Evolutionary conservation across 805 yeast species (phyloP), one percentile per base, ranked within the genome.

Genomic region (Ogataea methylovora): DNA sequence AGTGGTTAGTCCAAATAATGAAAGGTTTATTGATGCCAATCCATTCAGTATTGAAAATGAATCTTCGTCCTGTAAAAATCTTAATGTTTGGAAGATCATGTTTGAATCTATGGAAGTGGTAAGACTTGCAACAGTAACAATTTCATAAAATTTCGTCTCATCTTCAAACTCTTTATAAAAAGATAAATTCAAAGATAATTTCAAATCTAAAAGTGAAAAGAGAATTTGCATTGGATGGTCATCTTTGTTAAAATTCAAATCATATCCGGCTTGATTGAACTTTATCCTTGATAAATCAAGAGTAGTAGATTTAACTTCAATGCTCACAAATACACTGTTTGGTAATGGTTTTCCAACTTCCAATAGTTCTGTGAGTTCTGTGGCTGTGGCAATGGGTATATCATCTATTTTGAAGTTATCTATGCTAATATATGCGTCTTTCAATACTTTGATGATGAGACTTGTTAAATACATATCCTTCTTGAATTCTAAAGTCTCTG

Each of bases 161-260:
- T 35, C 40, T 11, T 30, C 24, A 28, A 41, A 38, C 40, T 24
- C 40, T 19, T 17, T 39, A 22, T 30, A 51, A 15, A 42, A 41
- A 4, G 41, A 33, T 14, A 47, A 40, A 31, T 55, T 53, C 29
- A 56, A 23, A 1, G 41, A 28, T 5, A 65, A 27, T 2, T 56
- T 54, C 2, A 64, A 39, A 12, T 65, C 61, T 13, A 70, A 55
- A n/a, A 66, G 33, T 8, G 67, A 60, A 8, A 56, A 24, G 9
- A 63, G 52, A 19, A 59, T 36, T 32, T 63, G 66, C 18, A 61
- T 46, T 2, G 78, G 77, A 14, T 50, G 54, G 36, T 71, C 76
- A 4, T 53, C 49, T 22, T 57, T 55, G 4, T 50, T 49, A 35
- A 61, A 72, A 13, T 55, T 38, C 10, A 72, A 43, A 27, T 71